Evolutionary conservation across 129 eudicot species (phyloP).

Genomic region (Dittrichia graveolens): DNA sequence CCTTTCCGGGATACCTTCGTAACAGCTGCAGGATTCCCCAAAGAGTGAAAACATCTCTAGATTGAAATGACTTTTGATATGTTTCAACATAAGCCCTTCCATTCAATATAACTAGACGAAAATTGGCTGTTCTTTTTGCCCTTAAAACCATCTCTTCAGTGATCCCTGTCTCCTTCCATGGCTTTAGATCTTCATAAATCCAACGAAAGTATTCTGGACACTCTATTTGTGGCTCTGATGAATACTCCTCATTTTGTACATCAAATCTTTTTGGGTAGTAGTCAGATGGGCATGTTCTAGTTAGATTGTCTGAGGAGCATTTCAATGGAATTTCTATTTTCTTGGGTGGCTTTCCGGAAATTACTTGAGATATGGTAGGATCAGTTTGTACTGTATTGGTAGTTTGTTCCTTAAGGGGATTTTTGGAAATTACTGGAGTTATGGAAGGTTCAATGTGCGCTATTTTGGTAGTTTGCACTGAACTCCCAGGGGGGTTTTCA

Average conservation of each 20-base stretch:
- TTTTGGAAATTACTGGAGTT: conserved; percentile 17
- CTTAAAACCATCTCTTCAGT: conserved; percentile 53
- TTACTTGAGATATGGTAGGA: conserved; percentile 32
- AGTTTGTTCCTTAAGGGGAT: background rate
- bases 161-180: conserved; percentile 54
- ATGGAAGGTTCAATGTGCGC: conserved; percentile 16
- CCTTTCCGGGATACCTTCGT: conserved; percentile 50
- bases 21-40: conserved; percentile 67
- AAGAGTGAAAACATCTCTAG: conserved; percentile 59
- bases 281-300: conserved; percentile 51
- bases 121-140: conserved; percentile 42
- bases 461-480: conserved; percentile 21
- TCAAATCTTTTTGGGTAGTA: conserved; percentile 47
- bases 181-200: conserved; percentile 61
- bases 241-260: conserved; percentile 29
- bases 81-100: conserved; percentile 51
- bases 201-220: conserved; percentile 65
- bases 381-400: conserved; percentile 15
- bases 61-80: conserved; percentile 44
- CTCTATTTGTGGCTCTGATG: conserved; percentile 29
- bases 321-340: conserved; percentile 42
- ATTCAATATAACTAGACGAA: conserved; percentile 44
- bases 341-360: conserved; percentile 16
- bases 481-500: conserved; percentile 22
- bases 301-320: conserved; percentile 36